Base-by-base conservation (phyloP, 257 asterid genomes). In the Agastache rugosa region DNA sequence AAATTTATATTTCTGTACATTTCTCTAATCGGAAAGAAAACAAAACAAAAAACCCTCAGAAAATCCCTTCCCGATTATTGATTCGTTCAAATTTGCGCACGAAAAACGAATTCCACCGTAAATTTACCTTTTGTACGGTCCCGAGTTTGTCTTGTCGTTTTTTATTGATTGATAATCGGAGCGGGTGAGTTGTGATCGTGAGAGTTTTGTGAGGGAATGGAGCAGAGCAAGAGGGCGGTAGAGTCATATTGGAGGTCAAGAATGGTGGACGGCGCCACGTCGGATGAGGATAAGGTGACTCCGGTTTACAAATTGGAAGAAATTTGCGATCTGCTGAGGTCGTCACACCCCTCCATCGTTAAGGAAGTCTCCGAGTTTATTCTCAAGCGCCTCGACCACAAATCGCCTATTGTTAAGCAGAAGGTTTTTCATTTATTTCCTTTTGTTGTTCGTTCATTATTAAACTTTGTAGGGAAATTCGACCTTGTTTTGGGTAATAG, bases 241-340 rank as follows among this genome's bases (percentile, higher is more conserved):
- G 99, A 95, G 83, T 92, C 99, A 16, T 94, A 94, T 78, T 90
- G 99, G 99, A 83, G 99, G 85, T 90, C 96, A 61, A 82, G 84
- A 77, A 80, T 89, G 91, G 79, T 94, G 67, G 99, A 94, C 48
- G 96, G 79, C 25, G 97, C 93, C 37, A 94, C 99, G 70, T 86
- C 96, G 61, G 97, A 94, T 55, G 97, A 94, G 91, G 97, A 94
- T 73, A 94, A 92, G 88, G 97, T 94, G 63, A 82, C 98, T 53
- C 96, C 98, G 54, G 98, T 94, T 42, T 94, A 94, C 89, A 94
- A 94, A 80, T 75, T 94, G 83, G 99, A 92, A 73, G 99, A 94
- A 81, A 83, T 94, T 65, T 90, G 96, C 78, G 98, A 95, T 75
- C 86, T 95, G 83, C 90, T 95, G 59, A 69, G 96, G 68, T 86